Evolutionary conservation across 1,284 basidiomycete species (phyloP), one percentile per base, ranked within the genome.

Genomic region (Filobasidium uniguttulatum): DNA sequence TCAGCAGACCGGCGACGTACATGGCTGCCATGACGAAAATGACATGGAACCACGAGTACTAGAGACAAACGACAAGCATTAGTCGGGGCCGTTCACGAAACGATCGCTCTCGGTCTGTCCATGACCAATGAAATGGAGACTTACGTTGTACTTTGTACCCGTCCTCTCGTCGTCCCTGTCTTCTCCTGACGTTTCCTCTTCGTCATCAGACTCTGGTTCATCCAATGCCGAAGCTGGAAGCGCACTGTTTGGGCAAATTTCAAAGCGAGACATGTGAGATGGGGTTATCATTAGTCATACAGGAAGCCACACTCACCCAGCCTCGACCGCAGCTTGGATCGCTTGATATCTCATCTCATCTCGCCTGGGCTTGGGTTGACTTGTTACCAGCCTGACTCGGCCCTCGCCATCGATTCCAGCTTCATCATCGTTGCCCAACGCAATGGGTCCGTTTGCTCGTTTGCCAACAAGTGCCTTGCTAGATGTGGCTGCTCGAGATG

Each of bases 1-100:
- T 99, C 55, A 99, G 72, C n/a, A 99, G 75, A 78, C 96, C 94
- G 1, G 87, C 90, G 33, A 96, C 89, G 70, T 99, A 99, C 90
- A 97, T 97, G 15, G 88, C 77, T 17, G 83, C 94, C 57, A 97
- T 84, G 44, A 85, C 82, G 66, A 98, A 99, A 63, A 98, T 96
- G 65, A 94, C 72, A 68, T 98, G 93, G 81, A 98, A 98, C 84
- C 90, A 97, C 15, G 88, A 81, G 66, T 99, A 55, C 86, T 90
- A 58, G 4, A 46, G 33, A 29, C 45, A 5, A 43, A 34, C 43
- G 31, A 17, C 7, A 29, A 15, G 23, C 30, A 49, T 28, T 17
- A 2, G 25, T 23, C n/a, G 20, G 30, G 9, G 15, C 7, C 17
- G 7, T 37, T 33, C 14, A 12, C 43, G 6, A 15, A 23, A 31